These are phyloP conservation scores for Chloropicon primus DNA, from an alignment of 139 green algal species.

Conservation along the genomic window DNA sequence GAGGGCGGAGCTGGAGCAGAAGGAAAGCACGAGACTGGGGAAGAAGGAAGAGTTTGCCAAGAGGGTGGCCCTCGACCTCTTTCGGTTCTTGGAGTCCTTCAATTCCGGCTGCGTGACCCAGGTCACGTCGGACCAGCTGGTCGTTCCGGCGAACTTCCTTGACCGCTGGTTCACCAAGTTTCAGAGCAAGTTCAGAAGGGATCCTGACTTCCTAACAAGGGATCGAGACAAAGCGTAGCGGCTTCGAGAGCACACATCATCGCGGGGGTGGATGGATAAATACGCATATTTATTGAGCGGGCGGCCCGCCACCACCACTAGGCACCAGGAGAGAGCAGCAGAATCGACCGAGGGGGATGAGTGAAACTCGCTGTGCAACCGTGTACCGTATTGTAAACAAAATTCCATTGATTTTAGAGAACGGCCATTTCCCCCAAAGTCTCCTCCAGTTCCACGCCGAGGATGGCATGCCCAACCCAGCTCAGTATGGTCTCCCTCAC, in stretches of 20 bases:
- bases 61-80: conserved; percentile 37
- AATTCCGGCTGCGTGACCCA: conserved; percentile 11
- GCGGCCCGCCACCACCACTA: too few species aligned
- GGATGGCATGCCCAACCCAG: conserved; percentile 14
- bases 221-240: background rate
- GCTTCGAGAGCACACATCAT: too few species aligned
- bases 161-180: conserved; percentile 38
- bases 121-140: conserved; percentile 20
- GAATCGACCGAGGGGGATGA: too few species aligned
- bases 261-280: too few species aligned
- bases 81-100: conserved; percentile 38
- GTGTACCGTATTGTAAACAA: too few species aligned
- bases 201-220: conserved; percentile 45
- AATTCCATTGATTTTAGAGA: too few species aligned
- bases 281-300: too few species aligned
- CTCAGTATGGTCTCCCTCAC: conserved; percentile 6
- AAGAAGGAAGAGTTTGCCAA: conserved; percentile 39
- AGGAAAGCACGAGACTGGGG: conserved; percentile 13
- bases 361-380: too few species aligned
- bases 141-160: conserved; percentile 32
- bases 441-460: conserved; percentile 12
- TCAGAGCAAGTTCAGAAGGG: conserved; percentile 29
- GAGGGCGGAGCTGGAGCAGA: conserved; percentile 1
- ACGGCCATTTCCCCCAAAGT: too few species aligned
- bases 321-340: too few species aligned